phyloP scores from a whole-genome alignment of 2,329 filamentous ascomycete species.

The Verticillium alfalfae region DNA sequence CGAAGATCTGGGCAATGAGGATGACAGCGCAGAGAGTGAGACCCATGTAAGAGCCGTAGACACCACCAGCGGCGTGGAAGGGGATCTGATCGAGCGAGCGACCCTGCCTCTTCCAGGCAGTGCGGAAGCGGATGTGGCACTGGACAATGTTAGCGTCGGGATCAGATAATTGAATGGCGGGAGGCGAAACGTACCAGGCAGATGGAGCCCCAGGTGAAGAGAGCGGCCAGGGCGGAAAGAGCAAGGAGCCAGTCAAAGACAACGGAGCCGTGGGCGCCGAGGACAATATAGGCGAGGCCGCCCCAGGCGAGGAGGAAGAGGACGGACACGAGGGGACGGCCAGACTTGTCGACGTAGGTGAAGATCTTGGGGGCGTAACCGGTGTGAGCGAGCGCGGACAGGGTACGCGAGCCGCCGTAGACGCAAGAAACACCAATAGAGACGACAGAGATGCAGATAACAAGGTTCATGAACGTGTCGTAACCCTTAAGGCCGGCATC shows the following conservation, averaged over 20 bases:
- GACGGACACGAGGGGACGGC: constrained; percentile 44
- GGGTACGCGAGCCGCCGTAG: constrained; percentile 50
- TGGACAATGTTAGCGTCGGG: background rate
- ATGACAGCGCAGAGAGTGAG: constrained; percentile 49
- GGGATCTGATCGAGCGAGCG: constrained; percentile 60
- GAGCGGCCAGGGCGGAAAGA: constrained; percentile 54
- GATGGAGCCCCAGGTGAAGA: constrained; percentile 63
- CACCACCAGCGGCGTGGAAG: constrained; percentile 54
- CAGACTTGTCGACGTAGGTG: constrained; percentile 47
- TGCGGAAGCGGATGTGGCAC: constrained; percentile 61
- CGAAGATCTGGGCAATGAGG: constrained; percentile 46
- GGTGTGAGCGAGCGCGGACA: constrained; percentile 50
- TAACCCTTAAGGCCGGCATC: constrained; percentile 39
- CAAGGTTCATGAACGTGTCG: constrained; percentile 46
- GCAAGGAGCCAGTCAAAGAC: constrained; percentile 63
- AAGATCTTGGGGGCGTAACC: constrained; percentile 50
- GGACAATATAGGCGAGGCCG: constrained; percentile 40
- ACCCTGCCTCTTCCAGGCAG: constrained; percentile 52
- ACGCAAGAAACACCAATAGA: constrained; percentile 50
- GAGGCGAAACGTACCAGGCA: constrained; percentile 33
- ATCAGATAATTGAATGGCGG: too few relatives aligned
- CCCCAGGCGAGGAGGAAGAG: constrained; percentile 38
- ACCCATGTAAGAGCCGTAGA: constrained; percentile 58
- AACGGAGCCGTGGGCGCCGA: constrained; percentile 35
- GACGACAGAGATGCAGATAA: constrained; percentile 48